Base-by-base conservation (phyloP, 306 rosid genomes). In the Vigna angularis region DNA sequence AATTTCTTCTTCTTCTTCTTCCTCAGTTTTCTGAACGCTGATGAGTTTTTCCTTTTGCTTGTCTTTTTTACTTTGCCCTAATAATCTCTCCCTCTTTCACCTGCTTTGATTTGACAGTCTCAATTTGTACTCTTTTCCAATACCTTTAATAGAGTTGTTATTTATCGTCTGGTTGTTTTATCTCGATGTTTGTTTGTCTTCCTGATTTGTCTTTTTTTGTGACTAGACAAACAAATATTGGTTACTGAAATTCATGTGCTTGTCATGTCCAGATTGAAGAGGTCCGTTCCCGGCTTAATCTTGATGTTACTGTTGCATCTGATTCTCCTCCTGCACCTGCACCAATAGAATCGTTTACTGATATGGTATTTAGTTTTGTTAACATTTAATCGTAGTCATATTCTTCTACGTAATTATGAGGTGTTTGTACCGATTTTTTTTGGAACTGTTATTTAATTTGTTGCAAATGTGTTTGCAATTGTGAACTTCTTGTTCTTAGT, bases 281-380 rank as follows among this genome's bases (percentile, higher is more conserved):
- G 79, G 86, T 93, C 40, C 83, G 96, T 4, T 17, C 75, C 45
- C 86, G 97, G 82, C 93, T 93, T 75, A 92, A 92, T 79, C 86
- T 92, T 18, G 96, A 90, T 71, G 96, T 90, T 24, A 75, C 93
- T 81, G 90, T 84, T 68, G 79, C 87, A 13, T 63, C 82, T 1
- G 93, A 88, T 70, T 83, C 96, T 44, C 81, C 84, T 80, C 87
- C 88, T 56, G 91, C 96, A 16, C 90, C 92, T 45, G 89, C 93
- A 70, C 96, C 97, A 11, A 90, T 92, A 18, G 97, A 92, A 84
- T 84, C 97, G 0, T 92, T 92, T 68, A 70, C 85, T 20, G 97
- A 92, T 66, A 92, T 92, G 97, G 97, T 72, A 50, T 52, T 34
- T 4, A 40, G 34, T 62, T 62, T 62, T 62, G 10, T 34, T 32